A percentile compares a stretch with the other conserved stretches of the same genome.
phyloP scores from a whole-genome alignment of 1,139 yeast species.

The Yamadazyma diospyri region DNA sequence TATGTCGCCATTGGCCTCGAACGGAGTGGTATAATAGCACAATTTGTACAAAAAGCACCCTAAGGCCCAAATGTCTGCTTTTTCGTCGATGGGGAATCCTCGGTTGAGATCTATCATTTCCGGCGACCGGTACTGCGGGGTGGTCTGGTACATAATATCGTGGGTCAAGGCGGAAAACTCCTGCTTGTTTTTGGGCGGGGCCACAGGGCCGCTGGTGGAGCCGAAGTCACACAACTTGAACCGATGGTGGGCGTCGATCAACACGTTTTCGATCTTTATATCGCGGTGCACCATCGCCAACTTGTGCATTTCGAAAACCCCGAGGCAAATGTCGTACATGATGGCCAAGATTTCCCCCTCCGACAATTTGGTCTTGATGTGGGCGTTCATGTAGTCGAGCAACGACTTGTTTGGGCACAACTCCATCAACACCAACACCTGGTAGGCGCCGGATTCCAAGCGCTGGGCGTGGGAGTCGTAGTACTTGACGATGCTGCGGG shows the following conservation, averaged over 20 bases:
- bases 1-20: conserved; percentile 70
- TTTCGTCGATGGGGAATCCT: conserved; percentile 88
- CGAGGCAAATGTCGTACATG: conserved; percentile 63
- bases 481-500: conserved; percentile 59
- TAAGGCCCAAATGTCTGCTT: conserved; percentile 94
- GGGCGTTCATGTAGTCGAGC: conserved; percentile 70
- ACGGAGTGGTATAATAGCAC: conserved; percentile 93
- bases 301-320: conserved; percentile 71
- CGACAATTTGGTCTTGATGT: conserved; percentile 58
- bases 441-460: conserved; percentile 53
- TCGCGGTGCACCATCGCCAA: conserved; percentile 69
- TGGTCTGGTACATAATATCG: conserved; percentile 86
- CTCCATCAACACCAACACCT: conserved; percentile 76
- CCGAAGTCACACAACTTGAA: conserved; percentile 95
- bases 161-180: conserved; percentile 71
- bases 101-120: conserved; percentile 91
- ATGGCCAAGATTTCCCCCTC: conserved; percentile 64
- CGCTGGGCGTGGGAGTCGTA: conserved; percentile 78
- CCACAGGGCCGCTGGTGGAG: conserved; percentile 60
- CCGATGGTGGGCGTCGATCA: conserved; percentile 67
- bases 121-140: conserved; percentile 96
- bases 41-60: conserved; percentile 89
- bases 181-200: conserved; percentile 63
- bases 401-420: conserved; percentile 69
- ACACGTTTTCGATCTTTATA: conserved; percentile 90